phyloP scores from a whole-genome alignment of 257 asterid species.

The Solanum paucissectum region DNA sequence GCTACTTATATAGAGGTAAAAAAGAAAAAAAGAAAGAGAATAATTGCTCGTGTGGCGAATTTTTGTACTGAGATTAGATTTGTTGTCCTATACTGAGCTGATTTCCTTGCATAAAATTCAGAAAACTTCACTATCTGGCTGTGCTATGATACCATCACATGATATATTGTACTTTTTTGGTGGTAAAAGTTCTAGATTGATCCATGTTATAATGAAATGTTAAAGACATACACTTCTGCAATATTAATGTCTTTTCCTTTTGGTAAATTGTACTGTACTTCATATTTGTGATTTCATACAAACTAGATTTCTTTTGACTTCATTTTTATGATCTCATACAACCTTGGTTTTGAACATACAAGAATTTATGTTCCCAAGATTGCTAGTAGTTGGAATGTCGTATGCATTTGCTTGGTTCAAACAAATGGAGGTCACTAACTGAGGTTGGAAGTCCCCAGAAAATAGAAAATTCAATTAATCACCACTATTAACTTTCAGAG shows the following conservation, averaged over 20 bases:
- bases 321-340: neutral
- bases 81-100: neutral
- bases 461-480: too few relatives aligned
- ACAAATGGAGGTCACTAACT: neutral
- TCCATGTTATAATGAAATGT: neutral
- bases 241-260: neutral
- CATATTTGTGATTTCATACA: neutral
- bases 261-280: neutral
- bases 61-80: neutral
- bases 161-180: neutral
- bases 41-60: neutral
- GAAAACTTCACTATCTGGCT: neutral
- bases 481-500: neutral
- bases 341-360: neutral
- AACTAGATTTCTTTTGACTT: neutral
- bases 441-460: neutral
- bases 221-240: neutral
- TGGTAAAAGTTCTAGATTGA: neutral
- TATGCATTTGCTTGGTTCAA: neutral
- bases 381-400: neutral
- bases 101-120: neutral
- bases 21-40: neutral
- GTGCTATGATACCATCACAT: neutral
- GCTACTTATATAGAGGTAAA: neutral
- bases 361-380: neutral